A percentile compares a stretch with the other conserved stretches of the same genome.
Conservation (phyloP, 257 asterid species). For the Lithospermum erythrorhizon region DNA sequence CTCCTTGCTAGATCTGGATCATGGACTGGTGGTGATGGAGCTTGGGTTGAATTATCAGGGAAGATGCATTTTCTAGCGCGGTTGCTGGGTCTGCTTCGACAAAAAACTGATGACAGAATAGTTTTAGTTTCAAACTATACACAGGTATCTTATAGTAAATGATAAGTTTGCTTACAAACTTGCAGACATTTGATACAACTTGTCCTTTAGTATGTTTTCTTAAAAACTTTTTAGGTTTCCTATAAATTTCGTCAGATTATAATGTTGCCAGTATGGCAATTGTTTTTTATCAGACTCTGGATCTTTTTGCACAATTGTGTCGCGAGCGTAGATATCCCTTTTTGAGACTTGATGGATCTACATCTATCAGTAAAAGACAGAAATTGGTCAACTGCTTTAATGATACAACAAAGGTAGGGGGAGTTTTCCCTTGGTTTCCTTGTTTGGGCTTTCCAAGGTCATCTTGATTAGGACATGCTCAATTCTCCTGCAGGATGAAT, state of each 20-base stretch:
- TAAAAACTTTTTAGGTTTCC: neutral
- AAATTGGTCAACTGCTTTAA: conserved; percentile 82
- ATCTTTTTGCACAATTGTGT: conserved; percentile 89
- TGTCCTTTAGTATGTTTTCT: neutral
- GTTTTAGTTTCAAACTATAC: conserved; percentile 97
- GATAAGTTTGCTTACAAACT: conserved; percentile 9
- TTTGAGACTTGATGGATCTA: conserved; percentile 86
- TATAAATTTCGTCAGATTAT: conserved; percentile 6
- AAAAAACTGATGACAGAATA: conserved; percentile 80
- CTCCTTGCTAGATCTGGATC: conserved; percentile 67
- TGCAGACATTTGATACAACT: neutral
- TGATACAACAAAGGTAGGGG: conserved; percentile 66
- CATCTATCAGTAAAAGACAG: conserved; percentile 91
- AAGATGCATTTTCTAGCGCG: conserved; percentile 96
- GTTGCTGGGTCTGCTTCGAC: conserved; percentile 82
- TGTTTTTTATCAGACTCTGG: conserved; percentile 55
- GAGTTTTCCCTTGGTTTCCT: conserved; percentile 11
- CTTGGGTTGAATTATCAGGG: conserved; percentile 97
- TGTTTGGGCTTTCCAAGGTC: conserved; percentile 11
- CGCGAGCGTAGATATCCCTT: conserved; percentile 97
- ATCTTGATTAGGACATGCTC: conserved; percentile 7
- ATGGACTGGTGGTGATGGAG: conserved; percentile 96
- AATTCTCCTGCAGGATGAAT: conserved; percentile 61
- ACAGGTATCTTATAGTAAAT: conserved; percentile 42
- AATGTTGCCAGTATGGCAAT: conserved; percentile 10